Base-by-base conservation (phyloP, 768 basidiomycete species). In the Piloderma croceum region DNA sequence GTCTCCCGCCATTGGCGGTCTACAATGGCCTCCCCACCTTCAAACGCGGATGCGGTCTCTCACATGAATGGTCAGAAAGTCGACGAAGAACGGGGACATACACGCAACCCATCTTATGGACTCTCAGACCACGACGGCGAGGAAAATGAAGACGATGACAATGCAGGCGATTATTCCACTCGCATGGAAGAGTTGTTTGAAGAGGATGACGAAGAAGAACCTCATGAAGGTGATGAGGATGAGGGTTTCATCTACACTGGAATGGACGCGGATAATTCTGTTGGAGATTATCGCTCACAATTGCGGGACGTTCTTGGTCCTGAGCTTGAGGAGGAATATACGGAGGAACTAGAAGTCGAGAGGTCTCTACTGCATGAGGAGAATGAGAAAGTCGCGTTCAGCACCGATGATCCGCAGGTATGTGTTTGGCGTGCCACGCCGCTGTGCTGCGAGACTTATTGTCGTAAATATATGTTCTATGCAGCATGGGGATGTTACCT, bases 171-270 rank as follows among this genome's bases (percentile, higher is more conserved):
- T 57, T 86, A 87, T 54, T 74, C 81, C 3, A 63, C 77, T 34
- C 79, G 74, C 34, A 77, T 85, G 73, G 78, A 78, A 31, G 83
- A 86, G 50, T 64, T 84, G 13, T 70, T 84, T 49, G 70, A 67
- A 41, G 65, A 65, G 24, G 64, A 60, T 19, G 71, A 59, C 21
- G 64, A 67, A 13, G 67, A 61, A 17, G 44, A 35, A 22, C 49
- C 57, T 11, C 52, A 53, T 4, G 57, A 52, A 18, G 61, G 58
- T 13, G 67, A 68, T 3, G 69, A 74, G 4, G 70, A 61, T 10
- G 70, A 68, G 0, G 77, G 64, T 0, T 91, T 91, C 49, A 45
- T 89, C 21, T 92, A 90, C 53, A 69, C 70, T 21, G 89, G 87
- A 21, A 64, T 77, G 17, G 87, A 91, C 50, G 74, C 79, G 4